Evolutionary conservation across 352 stramenopile species (phyloP).

Genomic region (Pythium angustatum): DNA sequence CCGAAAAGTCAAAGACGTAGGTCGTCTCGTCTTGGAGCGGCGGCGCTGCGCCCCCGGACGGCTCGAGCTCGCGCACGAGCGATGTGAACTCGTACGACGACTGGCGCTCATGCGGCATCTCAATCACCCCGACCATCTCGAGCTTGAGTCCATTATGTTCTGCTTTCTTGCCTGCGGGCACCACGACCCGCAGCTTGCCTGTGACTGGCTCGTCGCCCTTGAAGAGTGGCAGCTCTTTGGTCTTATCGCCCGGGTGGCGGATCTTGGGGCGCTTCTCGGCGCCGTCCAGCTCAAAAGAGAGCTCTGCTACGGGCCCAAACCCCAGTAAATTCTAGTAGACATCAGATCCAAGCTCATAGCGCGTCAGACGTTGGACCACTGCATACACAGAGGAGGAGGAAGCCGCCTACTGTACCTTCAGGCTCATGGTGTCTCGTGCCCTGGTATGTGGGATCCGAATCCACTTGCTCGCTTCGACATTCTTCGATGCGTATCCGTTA

Average conservation of each 20-base stretch:
- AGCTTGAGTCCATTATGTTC: constrained; percentile 97
- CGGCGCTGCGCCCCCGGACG: constrained; percentile 50
- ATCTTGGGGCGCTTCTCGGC: constrained; percentile 32
- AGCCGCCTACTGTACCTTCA: constrained; percentile 29
- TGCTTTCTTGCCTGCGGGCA: constrained; percentile 91
- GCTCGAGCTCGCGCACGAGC: constrained; percentile 89
- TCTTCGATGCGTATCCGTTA: constrained; percentile 9
- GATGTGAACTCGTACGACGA: constrained; percentile 92
- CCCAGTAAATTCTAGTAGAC: constrained; percentile 49
- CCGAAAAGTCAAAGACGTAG: constrained; percentile 94
- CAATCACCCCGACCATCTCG: constrained; percentile 95
- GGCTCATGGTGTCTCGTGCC: constrained; percentile 19
- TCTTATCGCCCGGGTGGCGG: constrained; percentile 33
- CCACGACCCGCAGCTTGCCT: constrained; percentile 61
- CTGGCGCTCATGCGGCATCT: constrained; percentile 80
- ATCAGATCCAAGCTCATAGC: not conserved
- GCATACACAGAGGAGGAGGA: not conserved
- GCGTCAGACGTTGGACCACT: not conserved
- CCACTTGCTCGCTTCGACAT: constrained; percentile 20
- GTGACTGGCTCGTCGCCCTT: constrained; percentile 54
- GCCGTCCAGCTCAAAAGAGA: constrained; percentile 43
- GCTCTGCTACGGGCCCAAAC: constrained; percentile 48
- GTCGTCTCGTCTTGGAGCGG: constrained; percentile 46
- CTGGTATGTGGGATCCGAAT: not conserved
- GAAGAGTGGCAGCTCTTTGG: constrained; percentile 54